Conservation (phyloP, 129 eudicot species). For the Erigeron canadensis region DNA sequence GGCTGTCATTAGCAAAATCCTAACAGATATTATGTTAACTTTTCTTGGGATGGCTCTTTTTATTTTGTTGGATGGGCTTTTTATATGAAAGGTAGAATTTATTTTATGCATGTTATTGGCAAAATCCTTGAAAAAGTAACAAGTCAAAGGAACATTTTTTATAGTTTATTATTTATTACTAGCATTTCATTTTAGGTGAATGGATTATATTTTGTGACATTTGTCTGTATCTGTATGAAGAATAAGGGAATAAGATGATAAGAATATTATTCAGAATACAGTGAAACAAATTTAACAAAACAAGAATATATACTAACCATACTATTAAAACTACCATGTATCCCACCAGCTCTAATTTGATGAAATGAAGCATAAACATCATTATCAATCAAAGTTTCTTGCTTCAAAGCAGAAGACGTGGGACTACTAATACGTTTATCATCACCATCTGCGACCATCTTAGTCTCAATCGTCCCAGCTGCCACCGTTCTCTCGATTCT, state of each 20-base stretch:
- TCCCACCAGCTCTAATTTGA: conserved; percentile 28
- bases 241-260: background rate
- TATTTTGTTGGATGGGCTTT: no score
- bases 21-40: no score
- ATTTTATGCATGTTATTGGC: no score
- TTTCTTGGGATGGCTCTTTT: no score
- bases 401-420: conserved; percentile 33
- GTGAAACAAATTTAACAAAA: background rate
- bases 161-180: no score
- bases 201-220: no score
- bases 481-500: conserved; percentile 9
- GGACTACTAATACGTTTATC: conserved; percentile 13
- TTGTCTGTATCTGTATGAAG: no score
- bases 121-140: no score
- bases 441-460: conserved; percentile 12
- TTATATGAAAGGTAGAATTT: no score
- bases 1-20: no score
- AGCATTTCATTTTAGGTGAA: no score
- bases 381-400: conserved; percentile 37
- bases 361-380: conserved; percentile 7
- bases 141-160: no score
- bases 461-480: conserved; percentile 19
- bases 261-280: background rate
- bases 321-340: conserved; percentile 45
- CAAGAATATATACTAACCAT: conserved; percentile 44